These are phyloP conservation scores for Tylopilus subfusipes DNA, from an alignment of 768 basidiomycete species.

Conservation along the genomic window DNA sequence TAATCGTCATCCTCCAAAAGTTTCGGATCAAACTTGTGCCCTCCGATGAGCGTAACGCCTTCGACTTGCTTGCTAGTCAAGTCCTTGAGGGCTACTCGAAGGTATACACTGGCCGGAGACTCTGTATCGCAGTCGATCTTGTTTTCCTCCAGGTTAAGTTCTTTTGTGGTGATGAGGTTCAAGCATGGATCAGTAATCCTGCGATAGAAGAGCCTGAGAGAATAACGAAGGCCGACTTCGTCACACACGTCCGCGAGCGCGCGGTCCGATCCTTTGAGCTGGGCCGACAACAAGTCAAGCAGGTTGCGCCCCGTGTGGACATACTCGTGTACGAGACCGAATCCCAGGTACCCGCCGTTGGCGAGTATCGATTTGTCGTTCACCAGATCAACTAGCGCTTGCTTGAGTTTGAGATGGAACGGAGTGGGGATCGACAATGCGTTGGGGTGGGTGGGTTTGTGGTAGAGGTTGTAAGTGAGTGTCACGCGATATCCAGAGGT, in stretches of 20 bases:
- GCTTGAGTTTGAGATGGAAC: neutral
- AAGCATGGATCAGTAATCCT: rapidly evolving
- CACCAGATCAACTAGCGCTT: neutral
- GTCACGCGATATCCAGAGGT: slow-evolving; percentile 42
- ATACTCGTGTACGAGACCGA: slow-evolving; percentile 16
- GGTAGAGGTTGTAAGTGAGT: slow-evolving; percentile 43
- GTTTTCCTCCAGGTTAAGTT: neutral
- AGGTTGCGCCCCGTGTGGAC: neutral
- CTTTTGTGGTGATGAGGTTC: neutral
- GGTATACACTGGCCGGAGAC: rapidly evolving
- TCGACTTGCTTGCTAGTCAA: slow-evolving; percentile 4
- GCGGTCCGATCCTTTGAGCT: slow-evolving; percentile 14
- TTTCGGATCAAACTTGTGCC: neutral
- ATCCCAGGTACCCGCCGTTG: slow-evolving; percentile 12
- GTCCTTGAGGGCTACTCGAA: neutral
- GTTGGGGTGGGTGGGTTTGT: too few relatives aligned
- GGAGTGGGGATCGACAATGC: too few relatives aligned
- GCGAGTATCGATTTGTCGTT: slow-evolving; percentile 2
- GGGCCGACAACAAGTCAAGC: neutral
- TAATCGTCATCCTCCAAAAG: neutral
- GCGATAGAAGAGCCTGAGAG: slow-evolving; percentile 6
- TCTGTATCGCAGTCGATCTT: neutral
- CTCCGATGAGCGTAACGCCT: slow-evolving; percentile 1
- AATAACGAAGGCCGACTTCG: slow-evolving; percentile 3
- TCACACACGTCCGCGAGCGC: slow-evolving; percentile 6